phyloP scores from a whole-genome alignment of 1,284 basidiomycete species.

The Papiliotrema flavescens region DNA sequence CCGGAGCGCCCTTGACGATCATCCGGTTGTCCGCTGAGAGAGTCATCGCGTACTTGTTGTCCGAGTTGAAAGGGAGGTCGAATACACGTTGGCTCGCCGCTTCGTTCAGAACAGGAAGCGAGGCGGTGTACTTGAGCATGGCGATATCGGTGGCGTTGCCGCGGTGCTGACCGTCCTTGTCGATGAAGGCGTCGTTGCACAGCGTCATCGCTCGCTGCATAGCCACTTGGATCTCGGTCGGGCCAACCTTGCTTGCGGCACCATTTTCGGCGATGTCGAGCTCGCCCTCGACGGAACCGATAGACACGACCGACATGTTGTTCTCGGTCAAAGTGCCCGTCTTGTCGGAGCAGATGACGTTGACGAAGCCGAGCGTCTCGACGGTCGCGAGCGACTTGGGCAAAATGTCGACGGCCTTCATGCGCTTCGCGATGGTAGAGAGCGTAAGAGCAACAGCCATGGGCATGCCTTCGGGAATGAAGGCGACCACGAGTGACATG shows the following conservation, averaged over 20 bases:
- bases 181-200: conserved; percentile 60
- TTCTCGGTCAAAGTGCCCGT: conserved; percentile 94
- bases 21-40: not conserved
- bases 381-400: conserved; percentile 78
- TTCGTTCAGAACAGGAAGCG: conserved; percentile 25
- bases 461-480: conserved; percentile 55
- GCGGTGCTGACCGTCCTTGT: conserved; percentile 50
- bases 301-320: conserved; percentile 78
- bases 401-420: conserved; percentile 55
- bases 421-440: conserved; percentile 53
- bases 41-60: conserved; percentile 60
- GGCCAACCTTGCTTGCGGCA: conserved; percentile 7
- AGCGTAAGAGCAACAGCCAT: conserved; percentile 49
- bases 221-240: not conserved
- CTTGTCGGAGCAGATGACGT: conserved; percentile 93
- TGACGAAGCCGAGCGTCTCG: conserved; percentile 91
- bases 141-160: conserved; percentile 62
- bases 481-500: conserved; percentile 56
- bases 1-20: conserved; percentile 53
- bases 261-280: conserved; percentile 18
- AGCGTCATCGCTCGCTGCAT: conserved; percentile 23
- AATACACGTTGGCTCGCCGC: not conserved
- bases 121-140: conserved; percentile 56
- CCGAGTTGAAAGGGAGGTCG: conserved; percentile 57
- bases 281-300: conserved; percentile 43